Evolutionary conservation across 2,329 filamentous ascomycete genomes (phyloP).

Genomic region (Fonsecaea monophora): DNA sequence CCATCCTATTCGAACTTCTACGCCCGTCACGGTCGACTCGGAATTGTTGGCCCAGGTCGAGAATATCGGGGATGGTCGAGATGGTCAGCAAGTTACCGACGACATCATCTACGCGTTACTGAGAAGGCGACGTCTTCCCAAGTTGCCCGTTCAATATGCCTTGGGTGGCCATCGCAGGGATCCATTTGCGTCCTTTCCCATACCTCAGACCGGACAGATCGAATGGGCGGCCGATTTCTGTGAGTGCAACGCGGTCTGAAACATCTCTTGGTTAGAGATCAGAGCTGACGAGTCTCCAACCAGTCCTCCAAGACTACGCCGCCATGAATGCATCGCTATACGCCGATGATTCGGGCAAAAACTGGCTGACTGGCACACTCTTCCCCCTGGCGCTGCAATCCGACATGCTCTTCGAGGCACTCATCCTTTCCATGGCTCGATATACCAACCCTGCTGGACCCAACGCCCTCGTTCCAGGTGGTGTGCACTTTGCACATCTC

Average conservation of each 20-base stretch:
- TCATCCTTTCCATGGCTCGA: conserved; percentile 20
- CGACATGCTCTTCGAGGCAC: conserved; percentile 11
- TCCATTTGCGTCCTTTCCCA: conserved; percentile 14
- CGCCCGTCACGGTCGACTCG: conserved; percentile 9
- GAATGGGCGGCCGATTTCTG: conserved; percentile 19
- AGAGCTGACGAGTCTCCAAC: not conserved
- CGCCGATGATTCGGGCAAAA: conserved; percentile 5
- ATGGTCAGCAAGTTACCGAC: not conserved
- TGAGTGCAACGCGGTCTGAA: not conserved
- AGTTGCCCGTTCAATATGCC: not conserved
- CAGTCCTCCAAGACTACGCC: conserved; percentile 12
- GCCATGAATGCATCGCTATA: conserved; percentile 16
- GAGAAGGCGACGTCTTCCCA: conserved; percentile 9
- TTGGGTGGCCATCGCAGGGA: conserved; percentile 9
- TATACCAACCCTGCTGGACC: conserved; percentile 5
- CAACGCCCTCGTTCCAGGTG: conserved; percentile 10
- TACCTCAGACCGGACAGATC: conserved; percentile 9
- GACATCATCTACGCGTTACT: conserved; percentile 8
- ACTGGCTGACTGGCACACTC: conserved; percentile 9
- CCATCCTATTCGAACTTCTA: not conserved
- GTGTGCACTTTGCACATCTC: conserved; percentile 9
- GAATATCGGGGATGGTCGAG: conserved; percentile 3
- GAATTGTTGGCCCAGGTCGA: not conserved
- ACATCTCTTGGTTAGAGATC: too few species aligned
- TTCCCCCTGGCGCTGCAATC: conserved; percentile 19